Evolutionary conservation across 1,284 basidiomycete species (phyloP).

Genomic region (Ustilago loliicola): DNA sequence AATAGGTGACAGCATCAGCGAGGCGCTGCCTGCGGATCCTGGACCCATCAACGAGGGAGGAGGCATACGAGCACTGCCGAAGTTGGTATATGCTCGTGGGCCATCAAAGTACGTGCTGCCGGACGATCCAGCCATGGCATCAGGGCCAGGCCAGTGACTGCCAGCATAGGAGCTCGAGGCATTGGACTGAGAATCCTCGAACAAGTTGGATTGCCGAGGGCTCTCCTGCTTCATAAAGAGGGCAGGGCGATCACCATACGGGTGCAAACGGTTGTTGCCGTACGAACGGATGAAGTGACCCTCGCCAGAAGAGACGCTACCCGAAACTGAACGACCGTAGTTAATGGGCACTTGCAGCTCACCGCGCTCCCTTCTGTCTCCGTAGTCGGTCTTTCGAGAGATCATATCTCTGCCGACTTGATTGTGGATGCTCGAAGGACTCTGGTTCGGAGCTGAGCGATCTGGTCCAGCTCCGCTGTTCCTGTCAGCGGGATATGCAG

Average conservation of each 20-base stretch:
- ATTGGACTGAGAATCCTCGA: constrained; percentile 4
- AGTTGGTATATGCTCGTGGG: constrained; percentile 4
- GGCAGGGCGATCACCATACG: constrained; percentile 30
- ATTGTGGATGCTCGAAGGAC: constrained; percentile 16
- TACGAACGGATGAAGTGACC: constrained; percentile 14
- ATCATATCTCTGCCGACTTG: constrained; percentile 18
- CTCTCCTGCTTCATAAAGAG: constrained; percentile 22
- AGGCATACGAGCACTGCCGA: constrained; percentile 1
- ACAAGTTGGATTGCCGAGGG: constrained; percentile 11
- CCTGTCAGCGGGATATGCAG: constrained; percentile 15
- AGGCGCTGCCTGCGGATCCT: constrained; percentile 6
- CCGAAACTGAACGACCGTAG: constrained; percentile 22
- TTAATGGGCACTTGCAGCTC: constrained; percentile 5
- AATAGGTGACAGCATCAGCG: constrained; percentile 11
- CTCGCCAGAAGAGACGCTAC: constrained; percentile 10
- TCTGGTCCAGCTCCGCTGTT: constrained; percentile 13
- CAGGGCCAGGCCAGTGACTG: constrained; percentile 28
- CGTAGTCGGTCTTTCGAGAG: constrained; percentile 12
- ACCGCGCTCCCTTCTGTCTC: constrained; percentile 19
- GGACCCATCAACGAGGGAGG: constrained; percentile 12
- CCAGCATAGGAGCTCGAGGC: constrained; percentile 5
- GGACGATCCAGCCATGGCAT: constrained; percentile 9
- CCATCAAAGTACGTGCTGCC: constrained; percentile 19
- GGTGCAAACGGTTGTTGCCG: constrained; percentile 29
- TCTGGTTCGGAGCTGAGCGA: background rate